Conservation (phyloP, 2,329 filamentous ascomycete species). For the Calonectria ilicicola region DNA sequence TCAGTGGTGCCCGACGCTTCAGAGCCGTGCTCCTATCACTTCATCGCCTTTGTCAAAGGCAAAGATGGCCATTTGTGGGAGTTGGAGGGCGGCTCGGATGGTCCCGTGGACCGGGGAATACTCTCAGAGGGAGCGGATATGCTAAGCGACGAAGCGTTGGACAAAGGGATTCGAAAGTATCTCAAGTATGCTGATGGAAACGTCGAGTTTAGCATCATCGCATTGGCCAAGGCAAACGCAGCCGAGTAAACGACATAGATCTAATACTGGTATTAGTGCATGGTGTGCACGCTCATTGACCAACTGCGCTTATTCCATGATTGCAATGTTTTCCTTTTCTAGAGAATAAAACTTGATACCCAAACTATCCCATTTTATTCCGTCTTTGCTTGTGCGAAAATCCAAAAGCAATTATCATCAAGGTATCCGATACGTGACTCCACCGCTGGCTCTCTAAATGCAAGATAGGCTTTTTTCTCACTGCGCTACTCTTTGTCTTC, state of each 20-base stretch:
- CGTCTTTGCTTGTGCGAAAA: neutral
- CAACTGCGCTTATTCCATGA: no score
- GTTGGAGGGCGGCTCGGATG: constrained; percentile 80
- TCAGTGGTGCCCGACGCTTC: constrained; percentile 72
- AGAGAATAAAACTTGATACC: neutral
- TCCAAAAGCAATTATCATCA: neutral
- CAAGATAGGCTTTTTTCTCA: neutral
- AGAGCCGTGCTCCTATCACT: constrained; percentile 77
- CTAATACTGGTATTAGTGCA: no score
- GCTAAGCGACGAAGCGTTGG: constrained; percentile 51
- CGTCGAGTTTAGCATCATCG: neutral
- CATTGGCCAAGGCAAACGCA: neutral
- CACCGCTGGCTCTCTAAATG: neutral
- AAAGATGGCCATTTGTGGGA: constrained; percentile 79
- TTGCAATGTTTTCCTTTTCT: neutral
- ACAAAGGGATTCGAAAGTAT: constrained; percentile 51
- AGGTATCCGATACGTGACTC: neutral
- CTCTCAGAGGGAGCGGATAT: constrained; percentile 63
- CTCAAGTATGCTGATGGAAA: constrained; percentile 23
- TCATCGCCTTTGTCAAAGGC: constrained; percentile 82
- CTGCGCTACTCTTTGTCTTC: neutral
- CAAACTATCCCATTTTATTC: neutral
- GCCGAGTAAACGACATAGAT: neutral
- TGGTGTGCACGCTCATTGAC: no score
- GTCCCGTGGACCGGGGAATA: constrained; percentile 78